A percentile compares a stretch with the other conserved stretches of the same genome.
phyloP scores from a whole-genome alignment of 331 rosid genomes.

The Malus hybrid region DNA sequence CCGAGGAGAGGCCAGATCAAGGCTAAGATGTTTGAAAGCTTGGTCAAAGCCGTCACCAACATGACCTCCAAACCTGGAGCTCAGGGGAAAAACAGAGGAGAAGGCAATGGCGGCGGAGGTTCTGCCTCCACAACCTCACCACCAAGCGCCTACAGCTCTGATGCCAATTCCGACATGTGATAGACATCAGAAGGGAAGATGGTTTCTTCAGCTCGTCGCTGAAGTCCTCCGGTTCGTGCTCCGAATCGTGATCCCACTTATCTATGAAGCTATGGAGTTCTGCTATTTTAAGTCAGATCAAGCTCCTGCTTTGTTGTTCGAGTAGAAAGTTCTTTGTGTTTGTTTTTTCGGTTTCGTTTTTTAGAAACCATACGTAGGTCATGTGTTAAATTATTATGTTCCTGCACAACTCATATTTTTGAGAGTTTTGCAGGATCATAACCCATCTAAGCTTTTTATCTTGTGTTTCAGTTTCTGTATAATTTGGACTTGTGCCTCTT shows the following conservation, averaged over 20 bases:
- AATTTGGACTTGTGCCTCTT: not conserved
- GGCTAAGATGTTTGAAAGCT: not conserved
- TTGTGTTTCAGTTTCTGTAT: not conserved
- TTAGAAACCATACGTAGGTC: not conserved
- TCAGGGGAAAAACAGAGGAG: not conserved
- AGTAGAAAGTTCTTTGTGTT: not conserved
- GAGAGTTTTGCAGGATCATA: not conserved
- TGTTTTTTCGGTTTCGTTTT: not conserved
- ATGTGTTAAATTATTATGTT: not conserved
- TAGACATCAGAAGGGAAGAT: not conserved
- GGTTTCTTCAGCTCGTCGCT: not conserved
- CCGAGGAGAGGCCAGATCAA: not conserved
- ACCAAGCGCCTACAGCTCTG: not conserved
- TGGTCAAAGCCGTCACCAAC: not conserved
- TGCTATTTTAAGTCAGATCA: not conserved
- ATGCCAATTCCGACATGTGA: not conserved
- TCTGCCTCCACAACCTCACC: not conserved
- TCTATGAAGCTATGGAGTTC: not conserved
- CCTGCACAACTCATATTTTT: not conserved
- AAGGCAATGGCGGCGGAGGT: not conserved
- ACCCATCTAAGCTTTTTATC: not conserved
- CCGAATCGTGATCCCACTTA: not conserved
- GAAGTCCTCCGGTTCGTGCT: not conserved
- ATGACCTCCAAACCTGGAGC: not conserved
- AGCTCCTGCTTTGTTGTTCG: not conserved